Conservation (phyloP, 2,329 filamentous ascomycete genomes). For the Bipolaris victoriae region DNA sequence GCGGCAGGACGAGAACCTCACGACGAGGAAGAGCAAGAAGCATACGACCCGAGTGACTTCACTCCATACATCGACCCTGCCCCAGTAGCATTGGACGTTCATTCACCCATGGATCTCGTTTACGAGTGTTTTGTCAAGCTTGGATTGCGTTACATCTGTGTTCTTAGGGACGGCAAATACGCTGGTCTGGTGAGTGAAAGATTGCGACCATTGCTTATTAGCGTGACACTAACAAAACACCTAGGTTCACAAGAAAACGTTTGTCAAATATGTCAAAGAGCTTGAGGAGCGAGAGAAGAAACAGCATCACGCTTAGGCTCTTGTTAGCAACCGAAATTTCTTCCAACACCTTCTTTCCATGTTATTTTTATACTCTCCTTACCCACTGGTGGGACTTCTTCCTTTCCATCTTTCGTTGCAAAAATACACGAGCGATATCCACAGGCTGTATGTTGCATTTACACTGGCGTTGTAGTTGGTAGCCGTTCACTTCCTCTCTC, state of each 20-base stretch:
- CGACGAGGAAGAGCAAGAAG: conserved; percentile 58
- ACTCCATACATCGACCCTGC: conserved; percentile 91
- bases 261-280: conserved; percentile 92
- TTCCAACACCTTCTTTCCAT: neutral
- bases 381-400: neutral
- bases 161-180: conserved; percentile 81
- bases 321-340: neutral
- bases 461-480: conserved; percentile 4
- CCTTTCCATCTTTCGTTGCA: neutral
- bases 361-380: conserved; percentile 5
- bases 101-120: conserved; percentile 90
- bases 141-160: conserved; percentile 89
- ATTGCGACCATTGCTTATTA: neutral
- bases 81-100: conserved; percentile 85
- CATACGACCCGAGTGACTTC: conserved; percentile 76
- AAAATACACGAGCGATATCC: conserved; percentile 1
- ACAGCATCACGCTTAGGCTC: conserved; percentile 4
- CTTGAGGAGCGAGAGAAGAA: conserved; percentile 63
- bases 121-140: conserved; percentile 97
- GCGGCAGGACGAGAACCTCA: conserved; percentile 52
- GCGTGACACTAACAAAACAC: neutral
- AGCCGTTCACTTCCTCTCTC: neutral
- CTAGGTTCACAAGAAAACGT: conserved; percentile 91
- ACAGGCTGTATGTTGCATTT: conserved; percentile 8
- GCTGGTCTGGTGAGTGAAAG: conserved; percentile 75